Percentiles rank a stretch among this genome's conserved stretches.
phyloP scores from a whole-genome alignment of 306 rosid genomes.

The Casuarina cunninghamiana region DNA sequence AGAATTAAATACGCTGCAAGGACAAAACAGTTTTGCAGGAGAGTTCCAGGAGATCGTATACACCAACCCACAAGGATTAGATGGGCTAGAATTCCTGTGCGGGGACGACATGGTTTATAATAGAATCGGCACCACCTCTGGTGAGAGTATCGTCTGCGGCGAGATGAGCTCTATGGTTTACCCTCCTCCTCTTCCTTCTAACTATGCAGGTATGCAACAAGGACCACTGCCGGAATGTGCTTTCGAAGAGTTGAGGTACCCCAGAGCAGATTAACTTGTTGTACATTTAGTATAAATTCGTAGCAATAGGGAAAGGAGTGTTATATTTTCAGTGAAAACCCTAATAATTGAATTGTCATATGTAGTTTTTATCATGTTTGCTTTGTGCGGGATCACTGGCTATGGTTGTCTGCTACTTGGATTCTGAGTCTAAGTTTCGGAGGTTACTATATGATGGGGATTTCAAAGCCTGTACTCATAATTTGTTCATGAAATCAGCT shows the following conservation, averaged over 20 bases:
- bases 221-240: constrained; percentile 30
- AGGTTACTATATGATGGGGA: background rate
- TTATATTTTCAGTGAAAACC: constrained; percentile 24
- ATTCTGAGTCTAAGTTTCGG: too few species aligned
- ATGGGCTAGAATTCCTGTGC: constrained; percentile 55
- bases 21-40: constrained; percentile 33
- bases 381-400: constrained; percentile 8
- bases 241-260: constrained; percentile 44
- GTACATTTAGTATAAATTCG: constrained; percentile 24
- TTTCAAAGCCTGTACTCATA: background rate
- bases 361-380: constrained; percentile 16
- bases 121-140: constrained; percentile 29
- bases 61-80: constrained; percentile 35
- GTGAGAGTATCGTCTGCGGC: constrained; percentile 41
- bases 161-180: constrained; percentile 42
- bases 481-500: background rate
- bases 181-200: constrained; percentile 43
- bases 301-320: constrained; percentile 10
- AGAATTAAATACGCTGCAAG: constrained; percentile 38
- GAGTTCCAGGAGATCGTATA: constrained; percentile 42
- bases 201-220: constrained; percentile 33
- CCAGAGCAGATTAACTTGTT: constrained; percentile 25
- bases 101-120: constrained; percentile 39
- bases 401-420: constrained; percentile 18
- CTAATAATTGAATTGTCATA: constrained; percentile 14